phyloP scores from a whole-genome alignment of 2,329 filamentous ascomycete species.

The Aspergillus pseudoglaucus region DNA sequence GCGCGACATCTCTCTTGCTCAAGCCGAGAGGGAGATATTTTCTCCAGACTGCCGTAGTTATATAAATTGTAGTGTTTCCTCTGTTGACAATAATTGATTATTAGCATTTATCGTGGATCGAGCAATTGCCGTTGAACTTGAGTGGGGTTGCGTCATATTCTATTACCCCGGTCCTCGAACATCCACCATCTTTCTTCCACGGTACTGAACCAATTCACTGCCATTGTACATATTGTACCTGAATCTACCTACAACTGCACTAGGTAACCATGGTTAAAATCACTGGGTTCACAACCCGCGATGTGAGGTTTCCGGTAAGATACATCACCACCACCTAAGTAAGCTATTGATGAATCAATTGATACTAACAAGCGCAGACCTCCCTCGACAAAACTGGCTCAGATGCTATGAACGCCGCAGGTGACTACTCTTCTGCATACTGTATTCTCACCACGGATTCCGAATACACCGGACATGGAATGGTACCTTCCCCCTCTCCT shows the following conservation, averaged over 20 bases:
- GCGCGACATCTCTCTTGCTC: too few relatives aligned
- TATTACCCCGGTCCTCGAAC: neutral
- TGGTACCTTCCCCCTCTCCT: conserved; percentile 23
- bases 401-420: conserved; percentile 92
- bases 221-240: neutral
- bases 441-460: conserved; percentile 82
- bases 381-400: conserved; percentile 94
- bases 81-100: too few relatives aligned
- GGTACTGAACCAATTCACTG: too few relatives aligned
- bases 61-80: neutral
- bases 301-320: conserved; percentile 64
- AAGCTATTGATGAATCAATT: neutral
- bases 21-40: neutral
- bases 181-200: neutral
- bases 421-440: conserved; percentile 91
- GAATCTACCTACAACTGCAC: neutral
- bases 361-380: conserved; percentile 46
- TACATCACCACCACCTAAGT: neutral
- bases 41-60: neutral
- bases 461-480: conserved; percentile 33
- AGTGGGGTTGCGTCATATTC: neutral
- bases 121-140: too few relatives aligned
- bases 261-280: conserved; percentile 52
- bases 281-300: conserved; percentile 63
- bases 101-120: too few relatives aligned